These are phyloP conservation scores for Juglanconis oblonga DNA, from an alignment of 2,329 filamentous ascomycete species.

Conservation along the genomic window DNA sequence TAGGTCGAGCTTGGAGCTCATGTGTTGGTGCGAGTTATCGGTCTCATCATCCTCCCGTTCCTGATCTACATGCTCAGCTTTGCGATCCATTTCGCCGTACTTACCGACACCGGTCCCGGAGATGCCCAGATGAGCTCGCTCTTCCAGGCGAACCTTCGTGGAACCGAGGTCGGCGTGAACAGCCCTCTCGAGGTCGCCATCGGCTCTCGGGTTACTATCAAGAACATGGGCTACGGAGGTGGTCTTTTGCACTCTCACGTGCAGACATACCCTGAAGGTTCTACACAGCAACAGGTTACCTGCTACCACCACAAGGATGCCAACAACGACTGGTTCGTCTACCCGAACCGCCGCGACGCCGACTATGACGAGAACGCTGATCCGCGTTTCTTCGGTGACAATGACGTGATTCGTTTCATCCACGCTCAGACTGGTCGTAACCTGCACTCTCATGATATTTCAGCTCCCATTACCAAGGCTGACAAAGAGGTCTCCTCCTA, in stretches of 20 bases:
- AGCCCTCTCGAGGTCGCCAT: slow-evolving; percentile 89
- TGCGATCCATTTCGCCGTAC: slow-evolving; percentile 87
- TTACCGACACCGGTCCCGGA: slow-evolving; percentile 90
- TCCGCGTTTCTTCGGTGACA: slow-evolving; percentile 74
- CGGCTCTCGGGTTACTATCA: slow-evolving; percentile 87
- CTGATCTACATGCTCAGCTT: slow-evolving; percentile 96
- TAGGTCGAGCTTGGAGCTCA: slow-evolving; percentile 65
- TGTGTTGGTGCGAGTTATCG: slow-evolving; percentile 73
- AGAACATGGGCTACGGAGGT: slow-evolving; percentile 99
- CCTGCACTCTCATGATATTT: slow-evolving; percentile 87
- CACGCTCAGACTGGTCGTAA: slow-evolving; percentile 96
- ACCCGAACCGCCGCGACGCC: slow-evolving; percentile 78
- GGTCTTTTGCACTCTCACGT: slow-evolving; percentile 95
- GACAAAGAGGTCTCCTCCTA: slow-evolving; percentile 95
- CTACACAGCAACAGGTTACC: slow-evolving; percentile 91
- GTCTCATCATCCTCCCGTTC: slow-evolving; percentile 84
- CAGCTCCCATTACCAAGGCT: slow-evolving; percentile 83
- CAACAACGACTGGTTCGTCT: slow-evolving; percentile 99
- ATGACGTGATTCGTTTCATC: slow-evolving; percentile 77
- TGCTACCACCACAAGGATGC: slow-evolving; percentile 99
- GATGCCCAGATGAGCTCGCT: slow-evolving; percentile 99
- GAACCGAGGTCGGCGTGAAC: slow-evolving; percentile 90
- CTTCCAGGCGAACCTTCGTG: slow-evolving; percentile 94
- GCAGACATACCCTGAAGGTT: slow-evolving; percentile 93
- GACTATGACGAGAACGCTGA: slow-evolving; percentile 71